Conservation (phyloP, 192 early-diverging fungal genomes). For the Dimargaris cristalligena region DNA sequence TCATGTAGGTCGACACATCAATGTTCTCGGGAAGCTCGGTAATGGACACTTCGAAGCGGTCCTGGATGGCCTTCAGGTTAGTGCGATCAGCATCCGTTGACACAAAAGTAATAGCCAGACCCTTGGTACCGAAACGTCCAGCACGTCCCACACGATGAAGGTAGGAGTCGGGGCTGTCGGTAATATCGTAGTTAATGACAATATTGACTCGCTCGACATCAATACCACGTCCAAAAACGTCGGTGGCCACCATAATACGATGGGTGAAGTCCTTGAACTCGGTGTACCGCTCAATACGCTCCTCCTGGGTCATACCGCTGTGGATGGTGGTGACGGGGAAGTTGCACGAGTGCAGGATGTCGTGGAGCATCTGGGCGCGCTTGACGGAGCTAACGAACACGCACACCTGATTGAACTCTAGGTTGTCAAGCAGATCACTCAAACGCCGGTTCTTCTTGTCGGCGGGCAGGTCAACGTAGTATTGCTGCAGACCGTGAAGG, state of each 20-base stretch:
- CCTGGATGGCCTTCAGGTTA: conserved; percentile 71
- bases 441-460: conserved; percentile 85
- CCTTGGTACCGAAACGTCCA: conserved; percentile 98
- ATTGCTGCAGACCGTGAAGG: conserved; percentile 90
- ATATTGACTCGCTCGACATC: conserved; percentile 98
- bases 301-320: conserved; percentile 73
- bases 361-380: conserved; percentile 75
- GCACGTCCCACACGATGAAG: conserved; percentile 96
- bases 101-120: conserved; percentile 87
- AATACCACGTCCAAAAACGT: conserved; percentile 95
- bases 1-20: conserved; percentile 71
- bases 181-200: conserved; percentile 98
- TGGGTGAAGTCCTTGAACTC: conserved; percentile 88
- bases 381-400: conserved; percentile 88
- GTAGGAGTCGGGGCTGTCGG: conserved; percentile 75
- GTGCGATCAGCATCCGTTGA: conserved; percentile 62
- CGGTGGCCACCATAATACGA: conserved; percentile 94
- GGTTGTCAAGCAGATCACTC: conserved; percentile 74
- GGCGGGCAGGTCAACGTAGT: conserved; percentile 76
- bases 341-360: conserved; percentile 71
- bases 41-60: conserved; percentile 91
- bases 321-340: conserved; percentile 94
- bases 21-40: conserved; percentile 71
- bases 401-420: conserved; percentile 97
- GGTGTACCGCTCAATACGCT: conserved; percentile 84